These are phyloP conservation scores for Salicornia ramosissima DNA, from an alignment of 148 eudicot genomes.

Conservation along the genomic window DNA sequence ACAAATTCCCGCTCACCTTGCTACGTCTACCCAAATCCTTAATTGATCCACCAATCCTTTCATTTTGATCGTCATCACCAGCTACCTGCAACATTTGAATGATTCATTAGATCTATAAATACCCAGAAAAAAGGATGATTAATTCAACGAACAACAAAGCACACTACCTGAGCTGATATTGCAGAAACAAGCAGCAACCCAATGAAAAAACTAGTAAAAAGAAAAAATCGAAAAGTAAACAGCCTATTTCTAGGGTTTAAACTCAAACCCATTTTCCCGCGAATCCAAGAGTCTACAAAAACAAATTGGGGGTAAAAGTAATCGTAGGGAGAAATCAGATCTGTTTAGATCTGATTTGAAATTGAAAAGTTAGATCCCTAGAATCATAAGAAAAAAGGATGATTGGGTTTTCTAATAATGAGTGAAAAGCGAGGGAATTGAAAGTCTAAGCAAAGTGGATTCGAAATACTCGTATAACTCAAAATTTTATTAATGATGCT, in stretches of 20 bases:
- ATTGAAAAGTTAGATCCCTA: slow-evolving; percentile 7
- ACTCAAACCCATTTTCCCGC: slow-evolving; percentile 25
- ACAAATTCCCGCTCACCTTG: slow-evolving; percentile 37
- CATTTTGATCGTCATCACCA: slow-evolving; percentile 29
- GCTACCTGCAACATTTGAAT: slow-evolving; percentile 28
- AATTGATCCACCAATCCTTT: slow-evolving; percentile 27
- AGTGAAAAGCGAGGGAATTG: not conserved
- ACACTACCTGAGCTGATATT: slow-evolving; percentile 35
- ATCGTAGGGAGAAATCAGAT: not conserved
- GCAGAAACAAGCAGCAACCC: slow-evolving; percentile 22
- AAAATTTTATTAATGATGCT: not conserved
- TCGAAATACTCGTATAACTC: not conserved
- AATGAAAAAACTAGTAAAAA: not conserved
- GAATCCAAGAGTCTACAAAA: not conserved
- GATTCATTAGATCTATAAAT: not conserved
- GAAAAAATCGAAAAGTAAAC: not conserved
- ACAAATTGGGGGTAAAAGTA: not conserved
- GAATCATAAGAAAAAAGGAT: not conserved
- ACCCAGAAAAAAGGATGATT: not conserved
- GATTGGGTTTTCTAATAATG: not conserved
- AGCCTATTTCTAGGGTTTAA: slow-evolving; percentile 25
- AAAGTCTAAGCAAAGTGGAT: not conserved
- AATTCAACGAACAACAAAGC: not conserved
- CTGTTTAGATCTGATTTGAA: not conserved
- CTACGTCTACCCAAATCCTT: slow-evolving; percentile 74